Percentiles rank a stretch among this genome's conserved stretches.
These are phyloP conservation scores for Alternaria angustiovoidea DNA, from an alignment of 2,329 filamentous ascomycete genomes.

Conservation along the genomic window DNA sequence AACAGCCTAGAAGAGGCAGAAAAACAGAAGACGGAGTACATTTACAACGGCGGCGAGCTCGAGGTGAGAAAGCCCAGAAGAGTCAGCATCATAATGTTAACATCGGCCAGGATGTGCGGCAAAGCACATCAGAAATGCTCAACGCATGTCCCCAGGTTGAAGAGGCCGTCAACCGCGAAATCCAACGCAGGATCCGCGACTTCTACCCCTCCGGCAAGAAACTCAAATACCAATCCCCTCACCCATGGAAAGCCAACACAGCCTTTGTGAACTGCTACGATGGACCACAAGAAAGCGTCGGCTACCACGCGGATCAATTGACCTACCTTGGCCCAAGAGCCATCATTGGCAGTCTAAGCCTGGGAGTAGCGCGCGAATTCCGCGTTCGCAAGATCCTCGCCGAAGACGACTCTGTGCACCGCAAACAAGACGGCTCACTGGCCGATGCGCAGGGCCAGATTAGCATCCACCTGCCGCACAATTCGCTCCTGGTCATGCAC, in stretches of 20 bases:
- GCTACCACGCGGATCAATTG: conserved; percentile 91
- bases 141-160: conserved; percentile 75
- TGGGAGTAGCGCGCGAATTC: conserved; percentile 94
- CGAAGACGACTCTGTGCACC: conserved; percentile 56
- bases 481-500: conserved; percentile 93
- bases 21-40: conserved; percentile 78
- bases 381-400: conserved; percentile 80
- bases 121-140: conserved; percentile 76
- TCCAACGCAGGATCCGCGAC: conserved; percentile 72
- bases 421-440: conserved; percentile 47
- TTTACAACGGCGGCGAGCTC: conserved; percentile 82
- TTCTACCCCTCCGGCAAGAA: conserved; percentile 75
- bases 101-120: conserved; percentile 68
- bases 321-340: conserved; percentile 91
- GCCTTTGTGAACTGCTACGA: conserved; percentile 95
- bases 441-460: conserved; percentile 83
- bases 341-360: conserved; percentile 86
- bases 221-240: conserved; percentile 77
- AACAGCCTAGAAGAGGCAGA: conserved; percentile 74
- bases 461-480: conserved; percentile 91
- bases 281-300: conserved; percentile 81
- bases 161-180: conserved; percentile 77
- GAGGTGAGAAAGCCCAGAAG: conserved; percentile 55
- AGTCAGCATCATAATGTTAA: conserved; percentile 3
- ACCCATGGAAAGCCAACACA: conserved; percentile 82